Base-by-base conservation (phyloP, 345 rosid species). In the Citrus inodora region DNA sequence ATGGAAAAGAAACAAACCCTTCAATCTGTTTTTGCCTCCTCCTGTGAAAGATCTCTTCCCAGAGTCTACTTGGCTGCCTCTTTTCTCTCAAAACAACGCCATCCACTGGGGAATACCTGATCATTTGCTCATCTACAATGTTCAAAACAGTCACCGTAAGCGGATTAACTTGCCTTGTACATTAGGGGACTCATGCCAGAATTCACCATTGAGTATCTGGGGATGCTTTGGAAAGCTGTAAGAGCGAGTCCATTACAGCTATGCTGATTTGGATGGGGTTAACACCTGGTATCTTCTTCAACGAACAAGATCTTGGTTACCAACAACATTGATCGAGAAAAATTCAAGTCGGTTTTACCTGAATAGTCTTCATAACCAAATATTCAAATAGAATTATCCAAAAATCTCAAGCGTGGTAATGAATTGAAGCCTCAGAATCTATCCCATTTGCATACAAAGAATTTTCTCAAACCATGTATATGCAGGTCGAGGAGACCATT, bases 161-260 rank as follows among this genome's bases (percentile, higher is more conserved):
- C 59, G 67, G n/a, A 76, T 71, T 4, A 73, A 71, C 7, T 64
- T 76, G 66, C 82, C 84, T 60, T 32, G 55, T 55, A 27, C 24
- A 6, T 21, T 0, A 5, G 72, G 70, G 1, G 67, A 35, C 19
- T n/a, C 67, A 16, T 51, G 21, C 7, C 53, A 63, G 79, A 67
- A 61, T 30, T 21, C 80, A 48, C 22, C 25, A 1, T 3, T 25
- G 53, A 42, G 32, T 69, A 53, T 55, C 73, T 40, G n/a, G 73
- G 59, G 72, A 28, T 62, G 80, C 72, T 77, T 80, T 73, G 79
- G 76, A 83, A 83, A 68, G 77, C 76, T 11, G 61, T 35, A 70
- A 19, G 81, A 80, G 24, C 51, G 38, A 62, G 55, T 83, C 37
- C 72, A 63, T 21, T 77, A 68, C 51, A 25, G 71, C 42, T 77